A percentile compares a stretch with the other conserved stretches of the same genome.
Evolutionary conservation across 306 rosid genomes (phyloP).

Genomic region (Carpinus viminea): DNA sequence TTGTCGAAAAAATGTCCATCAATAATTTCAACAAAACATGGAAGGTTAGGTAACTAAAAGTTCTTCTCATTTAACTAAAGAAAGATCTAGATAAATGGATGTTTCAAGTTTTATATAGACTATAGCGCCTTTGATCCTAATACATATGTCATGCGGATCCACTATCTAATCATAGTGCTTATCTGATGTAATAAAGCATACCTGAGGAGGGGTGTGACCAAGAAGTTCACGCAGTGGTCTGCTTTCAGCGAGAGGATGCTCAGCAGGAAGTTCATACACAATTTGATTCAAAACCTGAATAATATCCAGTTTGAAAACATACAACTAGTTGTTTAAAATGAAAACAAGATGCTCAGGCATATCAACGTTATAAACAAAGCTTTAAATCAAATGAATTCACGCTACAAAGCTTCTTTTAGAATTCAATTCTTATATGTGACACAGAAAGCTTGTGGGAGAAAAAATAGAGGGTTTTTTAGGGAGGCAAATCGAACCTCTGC

Average conservation of each 20-base stretch:
- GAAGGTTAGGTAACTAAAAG: background rate
- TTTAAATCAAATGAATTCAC: constrained; percentile 16
- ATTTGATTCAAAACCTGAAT: constrained; percentile 90
- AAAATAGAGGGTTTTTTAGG: constrained; percentile 8
- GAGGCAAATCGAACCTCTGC: constrained; percentile 70
- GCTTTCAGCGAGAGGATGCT: constrained; percentile 97
- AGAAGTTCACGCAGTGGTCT: constrained; percentile 97
- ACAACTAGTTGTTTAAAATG: constrained; percentile 12
- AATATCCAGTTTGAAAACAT: constrained; percentile 14
- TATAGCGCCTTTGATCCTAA: background rate
- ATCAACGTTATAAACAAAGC: background rate
- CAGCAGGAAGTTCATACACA: constrained; percentile 94
- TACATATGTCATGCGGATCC: constrained; percentile 1
- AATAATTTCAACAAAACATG: background rate
- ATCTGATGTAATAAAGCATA: constrained; percentile 28
- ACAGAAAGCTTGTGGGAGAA: background rate
- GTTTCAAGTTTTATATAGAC: background rate
- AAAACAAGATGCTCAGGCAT: constrained; percentile 1
- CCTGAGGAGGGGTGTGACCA: constrained; percentile 99
- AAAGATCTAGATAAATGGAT: background rate
- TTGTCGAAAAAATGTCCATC: background rate
- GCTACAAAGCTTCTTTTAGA: constrained; percentile 9
- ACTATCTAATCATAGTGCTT: constrained; percentile 5
- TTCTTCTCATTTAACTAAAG: background rate
- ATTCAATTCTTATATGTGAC: constrained; percentile 19